Percentiles rank a stretch among this genome's conserved stretches.
These are phyloP conservation scores for Geotrichum phurueaensis DNA, from an alignment of 1,139 yeast species.

Conservation along the genomic window DNA sequence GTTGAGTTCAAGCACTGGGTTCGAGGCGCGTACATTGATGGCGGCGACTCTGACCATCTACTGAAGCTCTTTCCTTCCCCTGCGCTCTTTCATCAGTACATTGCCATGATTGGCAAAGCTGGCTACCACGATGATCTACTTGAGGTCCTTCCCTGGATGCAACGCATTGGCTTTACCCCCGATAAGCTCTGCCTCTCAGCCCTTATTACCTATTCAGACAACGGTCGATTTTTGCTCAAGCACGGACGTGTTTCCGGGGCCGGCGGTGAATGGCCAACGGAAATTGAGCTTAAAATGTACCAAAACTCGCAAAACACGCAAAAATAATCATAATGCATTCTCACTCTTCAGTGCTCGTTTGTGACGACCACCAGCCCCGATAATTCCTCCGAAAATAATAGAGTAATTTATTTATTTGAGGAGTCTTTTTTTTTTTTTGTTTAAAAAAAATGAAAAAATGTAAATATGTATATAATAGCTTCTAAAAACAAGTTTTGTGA, in stretches of 20 bases:
- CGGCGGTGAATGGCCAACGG: constrained; percentile 31
- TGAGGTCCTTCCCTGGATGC: constrained; percentile 55
- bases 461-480: neutral
- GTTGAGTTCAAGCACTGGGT: constrained; percentile 47
- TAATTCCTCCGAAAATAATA: too few species aligned
- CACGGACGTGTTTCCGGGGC: constrained; percentile 25
- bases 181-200: constrained; percentile 32
- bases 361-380: too few species aligned
- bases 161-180: constrained; percentile 46
- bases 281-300: constrained; percentile 25
- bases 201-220: constrained; percentile 27
- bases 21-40: constrained; percentile 29
- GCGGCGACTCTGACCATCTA: constrained; percentile 31
- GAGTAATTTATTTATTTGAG: neutral
- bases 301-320: constrained; percentile 1
- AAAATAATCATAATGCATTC: neutral
- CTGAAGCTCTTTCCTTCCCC: constrained; percentile 43
- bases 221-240: constrained; percentile 27
- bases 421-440: neutral
- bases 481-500: neutral
- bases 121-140: constrained; percentile 48
- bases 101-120: constrained; percentile 45
- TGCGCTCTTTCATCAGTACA: constrained; percentile 48
- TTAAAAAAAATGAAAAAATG: neutral
- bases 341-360: neutral